Evolutionary conservation across 1,284 basidiomycete genomes (phyloP).

Genomic region (Pyrrhoderma lamaoense): DNA sequence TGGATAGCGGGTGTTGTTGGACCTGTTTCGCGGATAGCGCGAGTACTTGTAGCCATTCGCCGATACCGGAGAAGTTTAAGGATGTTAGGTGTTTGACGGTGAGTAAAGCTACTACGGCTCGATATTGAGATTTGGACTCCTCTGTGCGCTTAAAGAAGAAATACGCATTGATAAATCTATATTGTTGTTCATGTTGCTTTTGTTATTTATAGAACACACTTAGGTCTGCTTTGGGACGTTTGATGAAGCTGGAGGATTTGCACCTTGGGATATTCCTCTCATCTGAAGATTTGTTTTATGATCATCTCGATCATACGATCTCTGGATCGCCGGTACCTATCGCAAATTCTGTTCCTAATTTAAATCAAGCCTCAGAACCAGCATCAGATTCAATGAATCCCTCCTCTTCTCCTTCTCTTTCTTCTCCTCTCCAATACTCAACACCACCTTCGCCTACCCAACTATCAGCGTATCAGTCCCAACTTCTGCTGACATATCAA

Average conservation of each 20-base stretch:
- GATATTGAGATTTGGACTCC: neutral
- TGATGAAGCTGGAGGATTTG: constrained; percentile 42
- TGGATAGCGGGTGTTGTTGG: constrained; percentile 52
- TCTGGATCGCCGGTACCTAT: too few species aligned
- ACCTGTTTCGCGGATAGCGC: constrained; percentile 55
- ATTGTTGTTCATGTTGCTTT: neutral
- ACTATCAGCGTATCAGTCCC: neutral
- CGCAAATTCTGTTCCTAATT: too few species aligned
- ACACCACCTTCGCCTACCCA: too few species aligned
- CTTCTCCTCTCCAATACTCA: neutral
- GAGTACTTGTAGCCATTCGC: constrained; percentile 49
- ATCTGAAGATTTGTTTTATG: constrained; percentile 34
- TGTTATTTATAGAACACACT: constrained; percentile 19
- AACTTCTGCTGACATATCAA: neutral
- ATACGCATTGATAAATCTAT: constrained; percentile 2
- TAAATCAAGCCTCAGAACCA: too few species aligned
- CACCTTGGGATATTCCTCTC: constrained; percentile 56
- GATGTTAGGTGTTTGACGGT: constrained; percentile 42
- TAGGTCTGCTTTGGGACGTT: constrained; percentile 28
- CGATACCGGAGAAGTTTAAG: constrained; percentile 44
- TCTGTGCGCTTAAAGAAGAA: neutral
- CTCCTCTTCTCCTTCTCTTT: neutral
- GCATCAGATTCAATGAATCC: too few species aligned
- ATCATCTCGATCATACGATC: constrained; percentile 34
- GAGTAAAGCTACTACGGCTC: constrained; percentile 28